These are phyloP conservation scores for Corniculantispora saksenae DNA, from an alignment of 2,329 filamentous ascomycete species.

Conservation along the genomic window DNA sequence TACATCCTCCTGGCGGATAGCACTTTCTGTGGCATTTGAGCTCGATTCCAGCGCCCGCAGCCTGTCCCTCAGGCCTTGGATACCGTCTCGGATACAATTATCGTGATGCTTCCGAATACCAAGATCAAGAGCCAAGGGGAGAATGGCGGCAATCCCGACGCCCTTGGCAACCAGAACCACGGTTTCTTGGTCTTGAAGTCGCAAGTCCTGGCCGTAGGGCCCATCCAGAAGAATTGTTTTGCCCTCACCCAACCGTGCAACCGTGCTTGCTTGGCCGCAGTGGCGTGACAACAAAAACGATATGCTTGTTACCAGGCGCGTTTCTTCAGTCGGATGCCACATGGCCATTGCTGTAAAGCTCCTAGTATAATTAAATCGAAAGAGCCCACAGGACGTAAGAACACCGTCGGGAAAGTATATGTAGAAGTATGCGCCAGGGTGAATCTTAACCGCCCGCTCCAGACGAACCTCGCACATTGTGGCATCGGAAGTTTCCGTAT, in stretches of 20 bases:
- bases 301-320: neutral
- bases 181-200: neutral
- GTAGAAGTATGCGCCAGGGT: neutral
- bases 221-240: neutral
- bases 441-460: neutral
- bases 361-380: neutral
- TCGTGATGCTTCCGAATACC: neutral
- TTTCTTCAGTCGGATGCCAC: neutral
- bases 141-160: neutral
- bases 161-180: neutral
- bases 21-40: neutral
- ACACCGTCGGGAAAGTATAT: neutral
- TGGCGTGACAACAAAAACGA: neutral
- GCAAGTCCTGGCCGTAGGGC: neutral
- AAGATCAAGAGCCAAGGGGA: neutral
- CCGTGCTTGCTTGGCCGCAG: neutral
- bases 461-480: neutral
- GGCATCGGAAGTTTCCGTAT: neutral
- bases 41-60: neutral
- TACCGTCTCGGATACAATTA: neutral
- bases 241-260: neutral
- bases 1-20: neutral
- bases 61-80: neutral
- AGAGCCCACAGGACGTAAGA: neutral
- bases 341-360: neutral